These are phyloP conservation scores for Candida vartiovaarae DNA, from an alignment of 805 yeast genomes.

Conservation along the genomic window DNA sequence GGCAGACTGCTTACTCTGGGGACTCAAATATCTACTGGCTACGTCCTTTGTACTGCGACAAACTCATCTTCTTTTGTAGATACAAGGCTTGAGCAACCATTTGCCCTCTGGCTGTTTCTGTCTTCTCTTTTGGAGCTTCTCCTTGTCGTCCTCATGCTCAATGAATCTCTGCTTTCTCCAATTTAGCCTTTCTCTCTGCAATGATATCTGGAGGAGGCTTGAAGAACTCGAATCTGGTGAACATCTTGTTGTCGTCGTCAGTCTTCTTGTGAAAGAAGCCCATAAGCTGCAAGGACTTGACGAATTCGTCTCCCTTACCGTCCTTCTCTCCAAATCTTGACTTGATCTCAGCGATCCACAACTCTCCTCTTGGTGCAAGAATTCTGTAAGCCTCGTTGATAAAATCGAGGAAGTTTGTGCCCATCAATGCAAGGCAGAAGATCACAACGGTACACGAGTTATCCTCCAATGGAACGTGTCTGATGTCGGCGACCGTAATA, in stretches of 20 bases:
- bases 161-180: slow-evolving; percentile 62
- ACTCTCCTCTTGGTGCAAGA: slow-evolving; percentile 83
- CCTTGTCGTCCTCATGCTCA: slow-evolving; percentile 61
- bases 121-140: slow-evolving; percentile 51
- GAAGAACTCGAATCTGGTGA: slow-evolving; percentile 88
- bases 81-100: slow-evolving; percentile 93
- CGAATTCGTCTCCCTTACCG: slow-evolving; percentile 77
- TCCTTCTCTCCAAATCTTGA: slow-evolving; percentile 75
- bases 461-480: slow-evolving; percentile 78
- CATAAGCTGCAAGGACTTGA: slow-evolving; percentile 60
- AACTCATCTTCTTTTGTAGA: slow-evolving; percentile 72
- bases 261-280: slow-evolving; percentile 89
- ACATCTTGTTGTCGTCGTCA: slow-evolving; percentile 86
- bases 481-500: slow-evolving; percentile 95
- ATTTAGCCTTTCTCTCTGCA: slow-evolving; percentile 52
- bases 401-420: slow-evolving; percentile 91
- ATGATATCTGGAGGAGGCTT: slow-evolving; percentile 71
- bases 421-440: slow-evolving; percentile 94
- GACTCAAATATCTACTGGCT: background rate
- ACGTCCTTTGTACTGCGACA: background rate
- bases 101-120: slow-evolving; percentile 60
- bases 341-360: slow-evolving; percentile 97
- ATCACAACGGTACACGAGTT: slow-evolving; percentile 81
- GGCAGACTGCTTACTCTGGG: background rate
- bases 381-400: slow-evolving; percentile 84